Conservation (phyloP, 371 early-diverging fungal genomes). For the Chytridium lagenaria region DNA sequence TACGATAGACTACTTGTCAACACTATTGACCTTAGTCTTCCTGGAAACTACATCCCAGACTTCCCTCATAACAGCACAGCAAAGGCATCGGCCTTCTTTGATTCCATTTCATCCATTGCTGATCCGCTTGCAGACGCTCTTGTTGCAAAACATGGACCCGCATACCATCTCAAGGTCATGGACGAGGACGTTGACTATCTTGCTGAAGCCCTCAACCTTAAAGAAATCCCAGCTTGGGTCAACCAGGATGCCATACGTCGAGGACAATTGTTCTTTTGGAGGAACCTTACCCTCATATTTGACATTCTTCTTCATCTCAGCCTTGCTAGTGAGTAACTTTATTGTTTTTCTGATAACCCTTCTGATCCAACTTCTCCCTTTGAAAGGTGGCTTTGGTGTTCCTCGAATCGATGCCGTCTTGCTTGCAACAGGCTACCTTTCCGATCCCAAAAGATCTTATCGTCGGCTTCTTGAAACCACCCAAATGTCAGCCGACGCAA, state of each 20-base stretch:
- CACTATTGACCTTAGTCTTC: too few species aligned
- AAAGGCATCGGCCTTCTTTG: not conserved
- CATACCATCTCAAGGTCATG: not conserved
- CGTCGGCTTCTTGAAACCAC: slow-evolving; percentile 9
- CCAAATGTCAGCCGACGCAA: slow-evolving; percentile 5
- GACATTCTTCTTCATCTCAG: slow-evolving; percentile 8
- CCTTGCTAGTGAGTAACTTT: slow-evolving; percentile 10
- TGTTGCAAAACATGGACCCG: slow-evolving; percentile 16
- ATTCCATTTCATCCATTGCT: not conserved
- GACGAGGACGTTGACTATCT: not conserved
- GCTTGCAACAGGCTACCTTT: slow-evolving; percentile 12
- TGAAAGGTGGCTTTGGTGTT: slow-evolving; percentile 18
- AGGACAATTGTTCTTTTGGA: slow-evolving; percentile 13
- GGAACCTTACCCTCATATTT: not conserved
- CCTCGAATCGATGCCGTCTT: slow-evolving; percentile 7
- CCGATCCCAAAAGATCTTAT: slow-evolving; percentile 2
- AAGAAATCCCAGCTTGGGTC: slow-evolving; percentile 4
- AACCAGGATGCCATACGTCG: not conserved
- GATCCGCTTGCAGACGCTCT: slow-evolving; percentile 8
- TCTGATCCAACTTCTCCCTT: too few species aligned
- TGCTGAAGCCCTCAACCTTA: not conserved
- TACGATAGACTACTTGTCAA: too few species aligned
- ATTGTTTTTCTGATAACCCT: not conserved
- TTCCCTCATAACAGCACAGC: not conserved
- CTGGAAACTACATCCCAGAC: not conserved